Conservation (phyloP, 164 flowering plant genomes). For the Brasenia schreberi region DNA sequence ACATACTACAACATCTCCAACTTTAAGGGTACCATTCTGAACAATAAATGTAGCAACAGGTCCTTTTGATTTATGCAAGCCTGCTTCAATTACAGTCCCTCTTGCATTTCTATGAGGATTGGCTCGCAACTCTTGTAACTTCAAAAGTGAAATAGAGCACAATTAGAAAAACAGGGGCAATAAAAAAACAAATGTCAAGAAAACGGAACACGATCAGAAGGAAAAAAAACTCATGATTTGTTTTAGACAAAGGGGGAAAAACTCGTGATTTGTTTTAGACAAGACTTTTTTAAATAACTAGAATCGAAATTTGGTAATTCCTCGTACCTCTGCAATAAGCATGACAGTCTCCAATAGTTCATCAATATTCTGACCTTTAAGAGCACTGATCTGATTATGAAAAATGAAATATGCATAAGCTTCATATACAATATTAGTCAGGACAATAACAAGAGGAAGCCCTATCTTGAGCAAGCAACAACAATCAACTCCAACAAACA, state of each 20-base stretch:
- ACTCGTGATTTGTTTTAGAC: not conserved
- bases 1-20: slow-evolving; percentile 72
- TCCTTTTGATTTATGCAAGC: slow-evolving; percentile 83
- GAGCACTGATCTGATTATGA: slow-evolving; percentile 71
- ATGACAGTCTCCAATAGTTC: slow-evolving; percentile 79
- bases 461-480: too few relatives aligned
- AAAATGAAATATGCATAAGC: not conserved
- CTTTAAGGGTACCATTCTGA: slow-evolving; percentile 87
- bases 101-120: slow-evolving; percentile 87
- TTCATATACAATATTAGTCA: too few relatives aligned
- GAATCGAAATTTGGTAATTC: not conserved
- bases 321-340: slow-evolving; percentile 87
- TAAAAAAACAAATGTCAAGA: not conserved
- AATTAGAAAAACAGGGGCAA: not conserved
- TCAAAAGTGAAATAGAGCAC: slow-evolving; percentile 3
- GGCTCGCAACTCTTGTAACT: slow-evolving; percentile 93
- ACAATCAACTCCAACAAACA: too few relatives aligned
- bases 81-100: slow-evolving; percentile 96
- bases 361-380: slow-evolving; percentile 75
- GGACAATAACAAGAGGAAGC: too few relatives aligned
- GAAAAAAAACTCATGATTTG: not conserved
- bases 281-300: not conserved
- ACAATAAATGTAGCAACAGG: slow-evolving; percentile 83
- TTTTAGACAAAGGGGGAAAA: not conserved
- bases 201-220: not conserved